Conservation (phyloP, 2,329 filamentous ascomycete genomes). For the Falciphora oryzae region DNA sequence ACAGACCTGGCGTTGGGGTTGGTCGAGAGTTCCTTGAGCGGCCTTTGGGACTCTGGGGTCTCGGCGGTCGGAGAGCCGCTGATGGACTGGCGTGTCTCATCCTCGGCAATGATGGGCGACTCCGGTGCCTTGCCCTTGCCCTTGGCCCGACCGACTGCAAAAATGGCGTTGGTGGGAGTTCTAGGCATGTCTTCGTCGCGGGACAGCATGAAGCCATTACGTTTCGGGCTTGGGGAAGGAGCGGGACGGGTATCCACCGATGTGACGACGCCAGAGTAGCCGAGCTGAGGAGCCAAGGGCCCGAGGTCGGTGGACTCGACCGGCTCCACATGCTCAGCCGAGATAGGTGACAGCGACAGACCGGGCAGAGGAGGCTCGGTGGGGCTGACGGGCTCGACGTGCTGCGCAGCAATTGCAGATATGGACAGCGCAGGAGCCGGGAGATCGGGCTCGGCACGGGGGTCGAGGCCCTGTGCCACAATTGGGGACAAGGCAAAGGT, state of each 20-base stretch:
- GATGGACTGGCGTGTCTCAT: conserved; percentile 54
- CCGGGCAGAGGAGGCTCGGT: conserved; percentile 18
- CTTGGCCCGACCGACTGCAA: conserved; percentile 38
- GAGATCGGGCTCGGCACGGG: conserved; percentile 17
- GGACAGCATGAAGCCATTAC: conserved; percentile 52
- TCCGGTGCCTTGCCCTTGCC: conserved; percentile 33
- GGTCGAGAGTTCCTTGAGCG: conserved; percentile 57
- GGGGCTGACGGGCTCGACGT: conserved; percentile 19
- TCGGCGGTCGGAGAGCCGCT: conserved; percentile 33
- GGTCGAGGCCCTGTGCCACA: conserved; percentile 18
- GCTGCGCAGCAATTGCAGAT: conserved; percentile 21
- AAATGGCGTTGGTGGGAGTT: conserved; percentile 34
- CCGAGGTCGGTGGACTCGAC: conserved; percentile 15
- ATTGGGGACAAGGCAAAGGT: conserved; percentile 29
- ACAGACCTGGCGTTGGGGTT: conserved; percentile 41
- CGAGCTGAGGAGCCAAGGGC: conserved; percentile 23
- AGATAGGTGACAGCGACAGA: conserved; percentile 31
- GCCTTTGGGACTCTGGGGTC: conserved; percentile 49
- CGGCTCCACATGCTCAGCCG: conserved; percentile 26
- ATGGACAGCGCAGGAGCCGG: conserved; percentile 14
- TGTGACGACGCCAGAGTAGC: conserved; percentile 35
- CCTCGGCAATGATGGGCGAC: conserved; percentile 54
- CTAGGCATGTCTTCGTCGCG: conserved; percentile 35
- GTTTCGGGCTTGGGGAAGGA: conserved; percentile 44
- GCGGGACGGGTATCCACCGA: conserved; percentile 38